These are phyloP conservation scores for Erythrophleum ivorense DNA, from an alignment of 331 rosid genomes.

Conservation along the genomic window DNA sequence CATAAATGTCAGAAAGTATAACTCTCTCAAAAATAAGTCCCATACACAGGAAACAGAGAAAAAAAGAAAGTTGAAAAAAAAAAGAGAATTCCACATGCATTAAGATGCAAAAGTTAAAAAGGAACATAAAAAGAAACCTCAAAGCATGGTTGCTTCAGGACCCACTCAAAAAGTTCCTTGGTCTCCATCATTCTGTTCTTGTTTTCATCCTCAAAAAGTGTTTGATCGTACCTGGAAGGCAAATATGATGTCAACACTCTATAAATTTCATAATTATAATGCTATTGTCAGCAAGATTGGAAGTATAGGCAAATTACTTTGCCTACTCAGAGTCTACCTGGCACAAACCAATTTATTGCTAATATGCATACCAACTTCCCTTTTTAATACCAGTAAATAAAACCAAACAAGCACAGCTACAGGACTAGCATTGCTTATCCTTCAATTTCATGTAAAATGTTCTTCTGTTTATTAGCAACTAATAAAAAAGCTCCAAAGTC, in stretches of 20 bases:
- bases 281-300: conserved; percentile 19
- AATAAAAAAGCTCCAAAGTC: too few relatives aligned
- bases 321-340: conserved; percentile 12
- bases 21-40: not conserved
- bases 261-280: conserved; percentile 19
- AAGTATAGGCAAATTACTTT: conserved; percentile 15
- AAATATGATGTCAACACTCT: conserved; percentile 36
- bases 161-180: conserved; percentile 97
- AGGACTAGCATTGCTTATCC: not conserved
- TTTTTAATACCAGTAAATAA: not conserved
- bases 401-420: conserved; percentile 1
- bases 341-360: not conserved
- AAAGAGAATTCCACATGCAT: not conserved
- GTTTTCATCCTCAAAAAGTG: conserved; percentile 96
- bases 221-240: conserved; percentile 89
- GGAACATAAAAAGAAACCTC: conserved; percentile 64
- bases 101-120: conserved; percentile 23
- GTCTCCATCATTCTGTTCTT: conserved; percentile 96
- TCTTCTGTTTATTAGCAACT: too few relatives aligned
- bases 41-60: conserved; percentile 1
- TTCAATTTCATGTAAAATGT: not conserved
- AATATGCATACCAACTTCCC: not conserved
- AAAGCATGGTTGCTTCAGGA: conserved; percentile 93
- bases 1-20: not conserved
- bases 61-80: conserved; percentile 10